Evolutionary conservation across 1,139 yeast genomes (phyloP).

Genomic region (Meyerozyma carpophila): DNA sequence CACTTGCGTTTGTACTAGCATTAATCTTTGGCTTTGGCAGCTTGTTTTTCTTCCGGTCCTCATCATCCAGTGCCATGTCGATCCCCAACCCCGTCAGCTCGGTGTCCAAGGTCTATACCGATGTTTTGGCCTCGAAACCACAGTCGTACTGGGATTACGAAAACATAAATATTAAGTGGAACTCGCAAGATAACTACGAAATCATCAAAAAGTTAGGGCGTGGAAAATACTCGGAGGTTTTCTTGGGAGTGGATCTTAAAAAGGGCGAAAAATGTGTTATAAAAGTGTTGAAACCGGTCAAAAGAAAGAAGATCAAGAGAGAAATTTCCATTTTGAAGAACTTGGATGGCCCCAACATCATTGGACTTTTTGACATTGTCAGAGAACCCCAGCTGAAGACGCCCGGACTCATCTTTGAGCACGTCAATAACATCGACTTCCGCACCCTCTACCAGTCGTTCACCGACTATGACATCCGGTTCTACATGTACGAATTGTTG

Average conservation of each 20-base stretch:
- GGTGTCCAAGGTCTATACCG: conserved; percentile 38
- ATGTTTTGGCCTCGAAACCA: conserved; percentile 39
- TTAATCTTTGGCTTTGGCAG: conserved; percentile 1
- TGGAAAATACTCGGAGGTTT: conserved; percentile 47
- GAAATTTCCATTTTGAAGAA: conserved; percentile 74
- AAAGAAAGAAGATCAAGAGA: conserved; percentile 71
- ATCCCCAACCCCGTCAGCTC: conserved; percentile 17
- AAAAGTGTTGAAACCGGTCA: conserved; percentile 84
- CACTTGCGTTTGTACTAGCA: conserved; percentile 1
- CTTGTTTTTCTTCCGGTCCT: conserved; percentile 6
- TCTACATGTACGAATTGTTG: conserved; percentile 62
- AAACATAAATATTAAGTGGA: conserved; percentile 41
- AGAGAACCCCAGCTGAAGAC: conserved; percentile 67
- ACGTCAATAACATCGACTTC: conserved; percentile 67
- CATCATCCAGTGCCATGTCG: conserved; percentile 7
- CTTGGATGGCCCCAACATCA: conserved; percentile 69
- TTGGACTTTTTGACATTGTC: conserved; percentile 68
- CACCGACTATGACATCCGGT: conserved; percentile 58
- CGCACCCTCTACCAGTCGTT: conserved; percentile 66
- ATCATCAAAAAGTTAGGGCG: conserved; percentile 42
- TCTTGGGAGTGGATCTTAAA: conserved; percentile 31
- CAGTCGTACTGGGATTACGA: conserved; percentile 47
- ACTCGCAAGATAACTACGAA: conserved; percentile 43
- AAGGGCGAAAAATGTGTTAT: conserved; percentile 58
- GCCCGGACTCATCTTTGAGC: conserved; percentile 72